These are phyloP conservation scores for Fusarium sp. DNA, from an alignment of 2,329 filamentous ascomycete genomes.

Conservation along the genomic window DNA sequence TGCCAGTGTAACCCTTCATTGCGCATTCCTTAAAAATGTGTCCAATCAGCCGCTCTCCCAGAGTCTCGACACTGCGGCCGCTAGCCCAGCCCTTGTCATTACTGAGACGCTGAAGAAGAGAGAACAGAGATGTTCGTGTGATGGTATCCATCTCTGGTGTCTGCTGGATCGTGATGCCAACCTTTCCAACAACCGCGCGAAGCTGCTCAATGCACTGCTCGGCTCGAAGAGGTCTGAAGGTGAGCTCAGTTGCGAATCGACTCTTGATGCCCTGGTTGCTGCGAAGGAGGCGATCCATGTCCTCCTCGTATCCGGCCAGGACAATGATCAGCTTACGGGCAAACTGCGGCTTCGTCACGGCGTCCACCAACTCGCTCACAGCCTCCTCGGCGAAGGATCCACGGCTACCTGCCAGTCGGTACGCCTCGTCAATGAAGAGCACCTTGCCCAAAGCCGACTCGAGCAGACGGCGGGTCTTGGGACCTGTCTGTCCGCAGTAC, in stretches of 20 bases:
- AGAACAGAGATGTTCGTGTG: conserved; percentile 43
- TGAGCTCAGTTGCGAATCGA: conserved; percentile 70
- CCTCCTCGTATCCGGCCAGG: conserved; percentile 73
- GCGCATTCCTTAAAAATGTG: conserved; percentile 51
- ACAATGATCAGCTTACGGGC: conserved; percentile 71
- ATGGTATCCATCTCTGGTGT: conserved; percentile 38
- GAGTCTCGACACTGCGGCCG: conserved; percentile 68
- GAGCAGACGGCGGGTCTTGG: conserved; percentile 69
- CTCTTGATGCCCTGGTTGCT: conserved; percentile 72
- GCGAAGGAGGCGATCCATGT: conserved; percentile 72
- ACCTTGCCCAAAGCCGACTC: conserved; percentile 74
- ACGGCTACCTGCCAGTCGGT: conserved; percentile 64
- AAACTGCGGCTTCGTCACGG: conserved; percentile 66
- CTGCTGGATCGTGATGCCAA: conserved; percentile 46
- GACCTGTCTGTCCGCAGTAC: conserved; percentile 76
- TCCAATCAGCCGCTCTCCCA: conserved; percentile 64
- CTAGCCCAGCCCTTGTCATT: conserved; percentile 68
- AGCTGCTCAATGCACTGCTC: conserved; percentile 62
- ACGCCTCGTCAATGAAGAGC: conserved; percentile 79
- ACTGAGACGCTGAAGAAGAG: conserved; percentile 56
- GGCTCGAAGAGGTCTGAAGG: conserved; percentile 63
- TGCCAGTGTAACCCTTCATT: conserved; percentile 47
- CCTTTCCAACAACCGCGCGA: conserved; percentile 45
- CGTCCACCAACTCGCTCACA: conserved; percentile 63
- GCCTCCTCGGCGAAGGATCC: conserved; percentile 68